Conservation (phyloP, 495 filamentous ascomycete genomes). For the Lentithecium fluviatile region DNA sequence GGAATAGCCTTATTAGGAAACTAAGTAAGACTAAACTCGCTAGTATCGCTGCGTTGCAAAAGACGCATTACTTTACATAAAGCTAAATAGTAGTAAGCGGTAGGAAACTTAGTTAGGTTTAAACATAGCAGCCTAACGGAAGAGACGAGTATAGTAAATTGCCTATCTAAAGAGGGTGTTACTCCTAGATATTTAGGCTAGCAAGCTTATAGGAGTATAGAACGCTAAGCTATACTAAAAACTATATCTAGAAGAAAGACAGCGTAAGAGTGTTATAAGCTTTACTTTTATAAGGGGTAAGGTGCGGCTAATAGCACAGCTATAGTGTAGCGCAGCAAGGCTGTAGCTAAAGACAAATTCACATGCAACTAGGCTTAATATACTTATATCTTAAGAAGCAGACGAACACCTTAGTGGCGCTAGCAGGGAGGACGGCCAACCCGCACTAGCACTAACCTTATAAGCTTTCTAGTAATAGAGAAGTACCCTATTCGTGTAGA, state of each 20-base stretch:
- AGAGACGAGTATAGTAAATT: not conserved
- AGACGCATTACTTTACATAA: no score
- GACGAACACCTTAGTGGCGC: not conserved
- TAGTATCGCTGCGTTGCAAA: not conserved
- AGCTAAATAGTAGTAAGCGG: no score
- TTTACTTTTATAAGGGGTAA: not conserved
- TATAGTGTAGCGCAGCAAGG: not conserved
- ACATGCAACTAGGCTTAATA: not conserved
- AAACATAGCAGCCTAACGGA: not conserved
- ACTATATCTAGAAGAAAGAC: not conserved
- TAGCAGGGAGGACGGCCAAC: no score
- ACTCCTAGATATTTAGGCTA: not conserved
- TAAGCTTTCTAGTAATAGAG: no score
- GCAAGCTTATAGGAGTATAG: not conserved
- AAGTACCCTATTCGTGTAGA: no score
- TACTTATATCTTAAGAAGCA: not conserved
- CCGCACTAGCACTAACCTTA: no score
- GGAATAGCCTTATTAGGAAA: not conserved
- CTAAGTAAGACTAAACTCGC: not conserved
- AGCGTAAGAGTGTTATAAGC: not conserved
- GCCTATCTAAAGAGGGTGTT: not conserved
- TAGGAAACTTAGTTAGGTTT: not conserved
- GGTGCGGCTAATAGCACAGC: not conserved
- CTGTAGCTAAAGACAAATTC: not conserved
- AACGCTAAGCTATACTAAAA: constrained; percentile 1